Evolutionary conservation across 345 rosid species (phyloP).

Genomic region (Eucalyptus marginata): DNA sequence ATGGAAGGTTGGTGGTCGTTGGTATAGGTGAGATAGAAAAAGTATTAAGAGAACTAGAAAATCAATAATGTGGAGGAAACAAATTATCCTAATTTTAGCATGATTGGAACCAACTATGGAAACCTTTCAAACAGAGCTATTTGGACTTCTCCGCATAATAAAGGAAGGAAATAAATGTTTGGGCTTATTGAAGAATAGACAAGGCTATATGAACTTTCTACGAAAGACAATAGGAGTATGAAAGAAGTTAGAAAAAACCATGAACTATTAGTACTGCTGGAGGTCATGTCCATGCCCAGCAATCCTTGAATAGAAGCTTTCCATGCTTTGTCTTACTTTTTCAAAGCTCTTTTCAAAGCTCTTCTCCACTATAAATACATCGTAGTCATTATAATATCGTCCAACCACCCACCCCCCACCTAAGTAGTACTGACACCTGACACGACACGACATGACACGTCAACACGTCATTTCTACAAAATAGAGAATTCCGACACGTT

Average conservation of each 20-base stretch:
- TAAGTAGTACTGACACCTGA: accelerated
- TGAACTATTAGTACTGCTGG: neutral
- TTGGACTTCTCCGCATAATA: no score
- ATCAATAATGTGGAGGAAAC: no score
- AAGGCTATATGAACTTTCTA: neutral
- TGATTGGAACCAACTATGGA: no score
- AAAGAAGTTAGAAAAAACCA: neutral
- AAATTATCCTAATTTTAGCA: no score
- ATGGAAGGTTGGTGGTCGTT: no score
- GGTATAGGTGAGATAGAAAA: no score
- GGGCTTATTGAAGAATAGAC: neutral
- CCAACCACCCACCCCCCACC: neutral
- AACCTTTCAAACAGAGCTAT: no score
- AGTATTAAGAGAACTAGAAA: no score
- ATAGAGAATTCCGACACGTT: no score
- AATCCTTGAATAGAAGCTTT: neutral
- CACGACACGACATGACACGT: no score
- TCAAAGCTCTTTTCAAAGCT: neutral
- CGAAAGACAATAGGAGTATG: neutral
- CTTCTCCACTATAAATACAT: neutral
- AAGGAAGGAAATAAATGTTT: no score
- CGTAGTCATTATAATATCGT: accelerated
- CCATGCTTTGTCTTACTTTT: neutral
- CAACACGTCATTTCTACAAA: accelerated
- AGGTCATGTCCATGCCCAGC: neutral